Evolutionary conservation across 352 stramenopile genomes (phyloP), one percentile per base, ranked within the genome.

Genomic region (Hyaloperonospora arabidopsidis): DNA sequence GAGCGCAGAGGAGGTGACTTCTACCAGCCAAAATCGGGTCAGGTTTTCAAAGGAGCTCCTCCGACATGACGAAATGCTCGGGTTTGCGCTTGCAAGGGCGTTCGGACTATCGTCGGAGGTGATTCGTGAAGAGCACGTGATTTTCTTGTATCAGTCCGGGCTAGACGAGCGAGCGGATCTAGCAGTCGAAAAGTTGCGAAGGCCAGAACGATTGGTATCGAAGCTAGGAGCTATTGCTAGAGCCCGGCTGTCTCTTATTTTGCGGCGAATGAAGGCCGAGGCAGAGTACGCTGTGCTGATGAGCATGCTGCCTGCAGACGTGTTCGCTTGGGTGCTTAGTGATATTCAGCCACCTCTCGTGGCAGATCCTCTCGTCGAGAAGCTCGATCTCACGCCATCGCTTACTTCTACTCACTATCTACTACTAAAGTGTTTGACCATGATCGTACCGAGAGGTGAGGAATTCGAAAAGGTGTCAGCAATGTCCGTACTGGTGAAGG

Each of bases 401-500:
- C 77, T 93, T 19, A 89, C 79, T 17, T 76, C 68, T 14, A 93
- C 83, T 12, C 80, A 87, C 44, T 76, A 83, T 35, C 46, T 93
- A 38, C 46, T 93, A 23, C 65, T 86, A 25, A 78, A 79, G 28
- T 93, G 80, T 21, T 56, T 89, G 17, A 61, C 72, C 15, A 61
- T 93, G 58, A 67, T 68, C 19, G 55, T 67, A 43, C 63, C 72
- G 2, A 59, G 44, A 1, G 66, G 71, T 15, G 59, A 69, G 3
- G 79, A 88, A 18, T 88, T 88, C 25, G 70, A 76, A 17, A 87
- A 84, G 54, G 65, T 86, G 13, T 78, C 63, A 12, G 72, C 65
- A n/a, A 93, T 93, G 82, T 87, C 76, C 0, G 66, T 84, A 39
- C 51, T 93, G n/a, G 79, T 87, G n/a, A 89, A 91, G 59, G 76